Percentiles rank a stretch among this genome's conserved stretches.
Evolutionary conservation across 371 early-diverging fungal species (phyloP).

Genomic region (Mortierella sp.): DNA sequence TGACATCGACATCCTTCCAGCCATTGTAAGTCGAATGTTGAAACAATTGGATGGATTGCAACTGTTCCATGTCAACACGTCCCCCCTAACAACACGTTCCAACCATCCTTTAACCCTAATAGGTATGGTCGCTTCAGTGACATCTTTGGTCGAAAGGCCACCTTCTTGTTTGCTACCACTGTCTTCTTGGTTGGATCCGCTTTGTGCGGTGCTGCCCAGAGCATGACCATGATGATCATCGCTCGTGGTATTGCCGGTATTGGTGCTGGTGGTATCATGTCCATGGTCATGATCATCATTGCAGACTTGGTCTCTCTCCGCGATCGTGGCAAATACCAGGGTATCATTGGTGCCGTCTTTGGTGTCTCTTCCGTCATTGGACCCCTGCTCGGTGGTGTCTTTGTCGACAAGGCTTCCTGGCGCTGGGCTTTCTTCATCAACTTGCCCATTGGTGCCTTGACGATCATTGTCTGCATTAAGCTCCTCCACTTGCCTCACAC

Average conservation of each 20-base stretch:
- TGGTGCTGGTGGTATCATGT: slow-evolving; percentile 84
- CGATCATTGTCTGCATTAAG: slow-evolving; percentile 62
- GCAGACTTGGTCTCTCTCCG: slow-evolving; percentile 66
- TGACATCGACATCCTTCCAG: slow-evolving; percentile 80
- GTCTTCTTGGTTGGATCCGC: slow-evolving; percentile 68
- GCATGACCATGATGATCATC: slow-evolving; percentile 71
- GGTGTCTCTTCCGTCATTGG: slow-evolving; percentile 77
- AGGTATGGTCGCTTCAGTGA: no score
- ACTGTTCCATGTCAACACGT: no score
- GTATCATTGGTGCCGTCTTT: slow-evolving; percentile 64
- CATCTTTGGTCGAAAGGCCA: slow-evolving; percentile 75
- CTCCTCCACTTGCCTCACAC: slow-evolving; percentile 63
- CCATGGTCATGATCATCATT: slow-evolving; percentile 76
- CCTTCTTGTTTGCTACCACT: slow-evolving; percentile 64
- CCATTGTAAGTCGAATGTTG: slow-evolving; percentile 84
- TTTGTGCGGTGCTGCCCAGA: slow-evolving; percentile 65
- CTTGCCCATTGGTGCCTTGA: slow-evolving; percentile 71
- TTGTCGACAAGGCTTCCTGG: slow-evolving; percentile 67
- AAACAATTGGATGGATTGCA: no score
- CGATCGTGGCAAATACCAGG: slow-evolving; percentile 65
- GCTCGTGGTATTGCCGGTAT: slow-evolving; percentile 80
- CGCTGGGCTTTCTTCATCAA: slow-evolving; percentile 83
- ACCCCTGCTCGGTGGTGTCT: slow-evolving; percentile 79
- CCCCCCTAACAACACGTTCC: no score
- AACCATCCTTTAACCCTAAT: no score